Percentiles rank a stretch among this genome's conserved stretches.
Conservation (phyloP, 306 rosid genomes). For the Dryas octopetala region DNA sequence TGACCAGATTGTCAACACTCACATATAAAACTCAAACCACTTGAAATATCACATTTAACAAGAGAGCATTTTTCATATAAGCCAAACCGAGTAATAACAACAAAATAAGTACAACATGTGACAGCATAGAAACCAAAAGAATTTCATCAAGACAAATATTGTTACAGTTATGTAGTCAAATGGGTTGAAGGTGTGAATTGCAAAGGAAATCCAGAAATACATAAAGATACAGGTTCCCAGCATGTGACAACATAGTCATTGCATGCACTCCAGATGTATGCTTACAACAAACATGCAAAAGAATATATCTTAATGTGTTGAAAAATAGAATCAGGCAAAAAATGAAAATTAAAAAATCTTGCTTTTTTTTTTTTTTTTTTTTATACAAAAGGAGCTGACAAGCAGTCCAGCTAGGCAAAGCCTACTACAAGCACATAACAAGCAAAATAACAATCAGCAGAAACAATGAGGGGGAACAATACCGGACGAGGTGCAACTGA, state of each 20-base stretch:
- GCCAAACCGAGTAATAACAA: not conserved
- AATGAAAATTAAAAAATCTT: too few relatives aligned
- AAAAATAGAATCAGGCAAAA: not conserved
- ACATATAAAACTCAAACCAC: slow-evolving; percentile 20
- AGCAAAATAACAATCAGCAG: not conserved
- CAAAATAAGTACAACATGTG: too few relatives aligned
- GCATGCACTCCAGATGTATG: not conserved
- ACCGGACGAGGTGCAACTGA: slow-evolving; percentile 99
- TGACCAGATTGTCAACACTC: slow-evolving; percentile 43
- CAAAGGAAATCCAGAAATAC: not conserved
- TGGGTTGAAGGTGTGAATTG: not conserved
- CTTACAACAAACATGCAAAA: not conserved
- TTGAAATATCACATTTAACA: slow-evolving; percentile 14
- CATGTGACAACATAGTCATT: not conserved
- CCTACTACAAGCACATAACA: slow-evolving; percentile 7
- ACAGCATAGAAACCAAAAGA: not conserved
- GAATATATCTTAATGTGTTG: not conserved
- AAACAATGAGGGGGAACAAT: slow-evolving; percentile 32
- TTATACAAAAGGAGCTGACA: not conserved
- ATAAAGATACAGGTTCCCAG: not conserved
- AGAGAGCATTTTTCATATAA: not conserved
- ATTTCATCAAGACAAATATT: not conserved
- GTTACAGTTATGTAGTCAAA: not conserved
- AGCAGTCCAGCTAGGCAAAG: not conserved
- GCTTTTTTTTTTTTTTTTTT: too few relatives aligned